Percentiles rank a stretch among this genome's conserved stretches.
Evolutionary conservation across 176 grass and related monocot species (phyloP).

Genomic region (Avena sativa): DNA sequence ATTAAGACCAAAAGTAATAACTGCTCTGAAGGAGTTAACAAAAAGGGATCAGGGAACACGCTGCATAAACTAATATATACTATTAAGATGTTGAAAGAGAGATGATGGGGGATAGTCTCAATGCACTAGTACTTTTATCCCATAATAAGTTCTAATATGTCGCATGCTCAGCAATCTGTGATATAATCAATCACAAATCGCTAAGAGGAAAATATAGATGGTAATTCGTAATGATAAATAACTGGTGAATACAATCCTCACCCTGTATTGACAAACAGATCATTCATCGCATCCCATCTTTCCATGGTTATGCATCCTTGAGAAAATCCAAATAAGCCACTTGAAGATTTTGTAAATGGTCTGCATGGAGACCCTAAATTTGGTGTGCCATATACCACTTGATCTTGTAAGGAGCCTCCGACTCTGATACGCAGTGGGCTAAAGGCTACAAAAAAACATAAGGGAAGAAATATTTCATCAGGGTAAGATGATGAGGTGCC

Average conservation of each 20-base stretch:
- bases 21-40: constrained; percentile 62
- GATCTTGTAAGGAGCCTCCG: constrained; percentile 97
- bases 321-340: constrained; percentile 93
- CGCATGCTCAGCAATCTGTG: background rate
- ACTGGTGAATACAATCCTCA: constrained; percentile 35
- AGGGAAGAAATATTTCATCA: constrained; percentile 5
- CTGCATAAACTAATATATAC: background rate
- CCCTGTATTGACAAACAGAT: constrained; percentile 80
- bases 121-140: background rate
- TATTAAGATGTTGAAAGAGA: constrained; percentile 21
- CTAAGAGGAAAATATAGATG: background rate
- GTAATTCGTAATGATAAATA: background rate
- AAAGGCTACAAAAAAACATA: constrained; percentile 62
- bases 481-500: background rate
- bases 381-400: constrained; percentile 78
- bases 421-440: constrained; percentile 81
- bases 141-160: constrained; percentile 12
- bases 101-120: constrained; percentile 1
- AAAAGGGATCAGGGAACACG: constrained; percentile 36
- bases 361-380: constrained; percentile 70
- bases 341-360: constrained; percentile 65
- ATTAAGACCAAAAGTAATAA: constrained; percentile 93
- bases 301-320: constrained; percentile 90
- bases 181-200: background rate
- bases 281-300: constrained; percentile 92